These are phyloP conservation scores for Botrytis fragariae DNA, from an alignment of 2,329 filamentous ascomycete genomes.

Conservation along the genomic window DNA sequence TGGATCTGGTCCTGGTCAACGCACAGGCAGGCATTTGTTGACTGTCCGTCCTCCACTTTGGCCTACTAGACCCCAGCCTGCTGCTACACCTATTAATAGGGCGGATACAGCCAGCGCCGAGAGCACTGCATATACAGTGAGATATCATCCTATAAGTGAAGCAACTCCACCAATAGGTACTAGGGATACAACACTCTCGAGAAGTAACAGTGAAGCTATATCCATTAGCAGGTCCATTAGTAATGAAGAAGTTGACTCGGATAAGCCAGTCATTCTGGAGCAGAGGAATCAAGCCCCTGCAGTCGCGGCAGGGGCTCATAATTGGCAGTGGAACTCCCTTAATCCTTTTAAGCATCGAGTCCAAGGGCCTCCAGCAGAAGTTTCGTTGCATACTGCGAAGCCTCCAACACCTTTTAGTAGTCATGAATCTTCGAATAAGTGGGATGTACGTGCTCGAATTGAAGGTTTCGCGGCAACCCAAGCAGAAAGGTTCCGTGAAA, in stretches of 20 bases:
- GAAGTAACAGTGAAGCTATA: constrained; percentile 31
- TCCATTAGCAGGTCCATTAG: constrained; percentile 23
- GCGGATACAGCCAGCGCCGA: constrained; percentile 63
- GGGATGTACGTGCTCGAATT: constrained; percentile 56
- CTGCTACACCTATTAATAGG: constrained; percentile 57
- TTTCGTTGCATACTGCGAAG: constrained; percentile 34
- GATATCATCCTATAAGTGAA: constrained; percentile 57
- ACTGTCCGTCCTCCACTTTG: constrained; percentile 40
- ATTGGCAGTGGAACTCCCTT: constrained; percentile 29
- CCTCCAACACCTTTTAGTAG: constrained; percentile 22
- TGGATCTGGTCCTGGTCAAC: constrained; percentile 14
- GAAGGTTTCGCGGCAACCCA: constrained; percentile 62
- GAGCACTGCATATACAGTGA: constrained; percentile 62
- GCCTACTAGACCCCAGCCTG: constrained; percentile 55
- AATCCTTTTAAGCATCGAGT: constrained; percentile 35
- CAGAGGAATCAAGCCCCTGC: constrained; percentile 22
- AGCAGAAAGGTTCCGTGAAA: constrained; percentile 58
- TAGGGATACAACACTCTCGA: constrained; percentile 20
- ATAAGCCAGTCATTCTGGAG: constrained; percentile 32
- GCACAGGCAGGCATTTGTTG: constrained; percentile 23
- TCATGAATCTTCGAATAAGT: constrained; percentile 40
- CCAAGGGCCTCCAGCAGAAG: constrained; percentile 37
- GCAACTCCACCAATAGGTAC: constrained; percentile 28
- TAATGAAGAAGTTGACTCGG: constrained; percentile 18
- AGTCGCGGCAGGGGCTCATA: constrained; percentile 10